Conservation (phyloP, 495 filamentous ascomycete species). For the Hypoxylon lenormandii region DNA sequence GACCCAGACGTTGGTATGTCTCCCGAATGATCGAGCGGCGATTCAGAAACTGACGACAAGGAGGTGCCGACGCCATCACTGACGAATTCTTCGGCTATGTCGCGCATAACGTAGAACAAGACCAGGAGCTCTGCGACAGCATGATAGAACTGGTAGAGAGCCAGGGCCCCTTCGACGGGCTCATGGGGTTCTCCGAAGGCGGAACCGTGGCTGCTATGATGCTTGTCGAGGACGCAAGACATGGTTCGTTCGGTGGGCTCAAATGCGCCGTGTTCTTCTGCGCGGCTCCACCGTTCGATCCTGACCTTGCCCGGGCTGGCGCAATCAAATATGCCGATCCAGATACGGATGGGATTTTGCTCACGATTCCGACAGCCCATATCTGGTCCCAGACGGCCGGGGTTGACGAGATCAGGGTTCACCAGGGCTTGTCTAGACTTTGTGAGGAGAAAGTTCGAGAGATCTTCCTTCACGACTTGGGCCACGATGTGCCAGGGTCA, state of each 20-base stretch:
- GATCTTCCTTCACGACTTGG: conserved; percentile 35
- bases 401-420: conserved; percentile 26
- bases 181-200: conserved; percentile 76
- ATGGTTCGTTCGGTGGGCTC: conserved; percentile 39
- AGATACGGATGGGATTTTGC: conserved; percentile 36
- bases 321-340: conserved; percentile 39
- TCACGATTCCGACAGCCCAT: conserved; percentile 48
- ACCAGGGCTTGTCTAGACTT: conserved; percentile 24
- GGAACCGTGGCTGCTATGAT: conserved; percentile 67
- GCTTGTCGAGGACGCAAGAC: conserved; percentile 45
- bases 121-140: conserved; percentile 37
- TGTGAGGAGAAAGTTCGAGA: conserved; percentile 38
- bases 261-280: conserved; percentile 49
- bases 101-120: conserved; percentile 31
- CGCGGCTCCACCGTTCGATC: conserved; percentile 46
- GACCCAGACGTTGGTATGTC: conserved; percentile 40
- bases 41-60: conserved; percentile 12
- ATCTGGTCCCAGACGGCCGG: conserved; percentile 40
- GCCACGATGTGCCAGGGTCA: conserved; percentile 36
- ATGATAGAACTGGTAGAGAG: conserved; percentile 44
- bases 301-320: conserved; percentile 39
- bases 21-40: not conserved
- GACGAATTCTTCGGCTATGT: conserved; percentile 49
- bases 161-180: conserved; percentile 71
- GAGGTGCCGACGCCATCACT: conserved; percentile 46